Base-by-base conservation (phyloP, 257 asterid species). In the Thymus mandschuricus region DNA sequence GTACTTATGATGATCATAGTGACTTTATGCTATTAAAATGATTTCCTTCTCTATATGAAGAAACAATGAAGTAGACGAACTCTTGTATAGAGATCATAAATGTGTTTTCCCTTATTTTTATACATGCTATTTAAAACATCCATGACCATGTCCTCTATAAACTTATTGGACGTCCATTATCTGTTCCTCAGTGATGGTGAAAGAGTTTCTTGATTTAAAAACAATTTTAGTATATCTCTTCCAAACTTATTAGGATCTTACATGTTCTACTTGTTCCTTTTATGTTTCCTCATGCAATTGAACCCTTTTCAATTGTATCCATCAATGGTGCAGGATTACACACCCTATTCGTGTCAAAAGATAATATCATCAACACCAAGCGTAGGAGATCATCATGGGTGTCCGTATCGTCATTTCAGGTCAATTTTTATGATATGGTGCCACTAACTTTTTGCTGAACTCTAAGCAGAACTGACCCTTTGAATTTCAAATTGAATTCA, bases 381-480 rank as follows among this genome's bases (percentile, higher is more conserved):
- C 61, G 93, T 83, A 66, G 99, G 99, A 75, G 98, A 94, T 83
- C 96, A 94, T 76, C 99, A 94, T 71, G 99, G 98, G 62, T 94
- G 99, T 76, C 99, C 97, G 9, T 94, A 84, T 84, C 93, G 97
- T 57, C 97, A 89, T 84, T 89, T 94, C 89, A 86, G 99, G 99
- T 94, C 82, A 82, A 74, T 55, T 70, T 61, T 81, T 76, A 76
- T 70, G 60, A 38, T 61, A 30, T 48, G 73, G 11, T 44, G 41
- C 40, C 52, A 35, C 49, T 60, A 12, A 45, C 61, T 70, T 65
- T 59, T 77, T 64, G 62, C 34, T 60, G 28, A 54, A 67, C 68
- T 68, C 54, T 13, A 41, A 60, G 56, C 71, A 50, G 38, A 44
- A 59, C 69, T 52, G 60, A 59, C 13, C 29, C 38, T 72, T 64